These are phyloP conservation scores for Chrysoporthe puriensis DNA, from an alignment of 2,329 filamentous ascomycete species.

Conservation along the genomic window DNA sequence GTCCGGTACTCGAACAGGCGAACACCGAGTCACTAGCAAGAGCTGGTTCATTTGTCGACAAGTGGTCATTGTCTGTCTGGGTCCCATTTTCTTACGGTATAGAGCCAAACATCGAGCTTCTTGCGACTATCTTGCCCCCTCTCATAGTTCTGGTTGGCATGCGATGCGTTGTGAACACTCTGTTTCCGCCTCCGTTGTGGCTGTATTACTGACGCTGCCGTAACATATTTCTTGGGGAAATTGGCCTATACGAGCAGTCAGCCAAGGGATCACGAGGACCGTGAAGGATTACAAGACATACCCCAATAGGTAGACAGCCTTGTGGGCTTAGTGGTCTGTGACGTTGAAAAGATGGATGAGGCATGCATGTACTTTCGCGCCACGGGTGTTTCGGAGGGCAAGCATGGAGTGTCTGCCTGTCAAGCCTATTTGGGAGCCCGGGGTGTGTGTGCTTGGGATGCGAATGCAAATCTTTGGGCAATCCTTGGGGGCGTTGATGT, in stretches of 20 bases:
- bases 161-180: background rate
- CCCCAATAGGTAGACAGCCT: background rate
- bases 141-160: background rate
- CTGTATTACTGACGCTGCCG: background rate
- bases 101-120: background rate
- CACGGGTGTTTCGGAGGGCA: background rate
- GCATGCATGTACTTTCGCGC: background rate
- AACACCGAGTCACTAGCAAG: background rate
- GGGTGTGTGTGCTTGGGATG: too few relatives aligned
- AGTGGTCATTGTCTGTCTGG: background rate
- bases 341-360: background rate
- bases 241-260: background rate
- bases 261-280: background rate
- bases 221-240: background rate
- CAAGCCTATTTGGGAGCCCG: too few relatives aligned
- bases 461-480: too few relatives aligned
- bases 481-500: too few relatives aligned
- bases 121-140: background rate
- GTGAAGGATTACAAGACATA: background rate
- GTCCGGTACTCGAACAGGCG: background rate
- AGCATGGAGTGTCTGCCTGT: background rate
- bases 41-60: background rate
- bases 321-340: background rate
- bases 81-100: background rate
- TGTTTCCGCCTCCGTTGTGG: background rate